Evolutionary conservation across 169 alveolate species (phyloP).

Genomic region (Cryptosporidium felis): DNA sequence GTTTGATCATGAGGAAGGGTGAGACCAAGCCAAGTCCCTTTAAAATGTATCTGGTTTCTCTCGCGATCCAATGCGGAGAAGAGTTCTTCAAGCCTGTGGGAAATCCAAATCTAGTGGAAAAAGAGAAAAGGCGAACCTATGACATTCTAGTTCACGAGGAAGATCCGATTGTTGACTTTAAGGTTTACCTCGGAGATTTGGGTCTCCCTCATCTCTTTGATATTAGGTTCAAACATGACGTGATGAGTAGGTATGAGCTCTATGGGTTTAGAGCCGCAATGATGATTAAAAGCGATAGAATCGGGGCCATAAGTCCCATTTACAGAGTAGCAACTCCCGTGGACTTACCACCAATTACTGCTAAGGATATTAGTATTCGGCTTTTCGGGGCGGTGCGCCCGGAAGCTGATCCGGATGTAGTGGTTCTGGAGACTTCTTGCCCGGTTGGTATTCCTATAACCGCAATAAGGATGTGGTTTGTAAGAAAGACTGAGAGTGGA

Average conservation of each 20-base stretch:
- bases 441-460: conserved; percentile 52
- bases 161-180: conserved; percentile 58
- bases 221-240: conserved; percentile 23
- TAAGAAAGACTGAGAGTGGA: conserved; percentile 7
- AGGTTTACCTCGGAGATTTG: conserved; percentile 48
- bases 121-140: conserved; percentile 25
- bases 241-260: conserved; percentile 44
- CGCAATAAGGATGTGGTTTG: conserved; percentile 67
- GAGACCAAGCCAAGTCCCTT: conserved; percentile 49
- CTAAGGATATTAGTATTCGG: conserved; percentile 50
- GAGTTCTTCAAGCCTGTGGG: conserved; percentile 54
- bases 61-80: conserved; percentile 59
- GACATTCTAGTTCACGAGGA: conserved; percentile 64
- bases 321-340: conserved; percentile 45
- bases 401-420: conserved; percentile 40
- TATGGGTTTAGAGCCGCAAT: conserved; percentile 68
- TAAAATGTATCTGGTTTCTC: conserved; percentile 27
- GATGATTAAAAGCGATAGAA: conserved; percentile 58
- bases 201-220: conserved; percentile 66
- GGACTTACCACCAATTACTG: conserved; percentile 55
- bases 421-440: conserved; percentile 57
- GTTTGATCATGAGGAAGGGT: conserved; percentile 52
- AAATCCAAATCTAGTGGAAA: conserved; percentile 40
- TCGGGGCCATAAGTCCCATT: conserved; percentile 57
- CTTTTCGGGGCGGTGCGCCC: conserved; percentile 69